Conservation (phyloP, 768 basidiomycete species). For the Hericium erinaceus region DNA sequence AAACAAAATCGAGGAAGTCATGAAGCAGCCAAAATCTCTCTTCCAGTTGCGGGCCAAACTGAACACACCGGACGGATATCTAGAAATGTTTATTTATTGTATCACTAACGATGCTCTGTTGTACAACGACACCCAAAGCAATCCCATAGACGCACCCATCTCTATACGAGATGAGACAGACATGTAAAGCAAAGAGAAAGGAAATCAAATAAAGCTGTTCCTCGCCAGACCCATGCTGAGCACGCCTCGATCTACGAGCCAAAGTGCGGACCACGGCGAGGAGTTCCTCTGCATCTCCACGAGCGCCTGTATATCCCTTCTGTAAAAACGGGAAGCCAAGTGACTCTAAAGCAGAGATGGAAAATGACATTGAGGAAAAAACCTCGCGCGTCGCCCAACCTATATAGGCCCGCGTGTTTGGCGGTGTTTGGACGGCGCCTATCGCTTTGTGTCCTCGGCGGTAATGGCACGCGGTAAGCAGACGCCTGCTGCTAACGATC, state of each 20-base stretch:
- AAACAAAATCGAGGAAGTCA: conserved; percentile 7
- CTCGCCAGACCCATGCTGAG: conserved; percentile 13
- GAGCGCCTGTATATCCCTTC: conserved; percentile 18
- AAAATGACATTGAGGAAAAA: conserved; percentile 3
- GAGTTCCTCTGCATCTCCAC: conserved; percentile 16
- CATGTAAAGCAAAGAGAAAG: conserved; percentile 1
- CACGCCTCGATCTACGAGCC: conserved; percentile 5
- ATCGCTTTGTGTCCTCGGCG: no score
- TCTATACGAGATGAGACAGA: not conserved
- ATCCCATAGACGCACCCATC: no score
- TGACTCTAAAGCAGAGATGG: conserved; percentile 20
- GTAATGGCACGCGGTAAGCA: no score
- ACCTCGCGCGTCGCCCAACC: not conserved
- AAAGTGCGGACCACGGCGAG: conserved; percentile 12
- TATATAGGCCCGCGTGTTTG: conserved; percentile 8
- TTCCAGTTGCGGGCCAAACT: not conserved
- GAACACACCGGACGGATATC: no score
- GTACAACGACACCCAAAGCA: not conserved
- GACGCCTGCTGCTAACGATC: no score
- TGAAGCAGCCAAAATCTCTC: conserved; percentile 4
- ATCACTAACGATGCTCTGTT: not conserved
- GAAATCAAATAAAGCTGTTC: conserved; percentile 4
- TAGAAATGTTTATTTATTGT: not conserved
- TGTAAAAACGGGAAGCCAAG: conserved; percentile 15
- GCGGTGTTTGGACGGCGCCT: conserved; percentile 3